Base-by-base conservation (phyloP, 2,329 filamentous ascomycete genomes). In the Fusarium burgessii region DNA sequence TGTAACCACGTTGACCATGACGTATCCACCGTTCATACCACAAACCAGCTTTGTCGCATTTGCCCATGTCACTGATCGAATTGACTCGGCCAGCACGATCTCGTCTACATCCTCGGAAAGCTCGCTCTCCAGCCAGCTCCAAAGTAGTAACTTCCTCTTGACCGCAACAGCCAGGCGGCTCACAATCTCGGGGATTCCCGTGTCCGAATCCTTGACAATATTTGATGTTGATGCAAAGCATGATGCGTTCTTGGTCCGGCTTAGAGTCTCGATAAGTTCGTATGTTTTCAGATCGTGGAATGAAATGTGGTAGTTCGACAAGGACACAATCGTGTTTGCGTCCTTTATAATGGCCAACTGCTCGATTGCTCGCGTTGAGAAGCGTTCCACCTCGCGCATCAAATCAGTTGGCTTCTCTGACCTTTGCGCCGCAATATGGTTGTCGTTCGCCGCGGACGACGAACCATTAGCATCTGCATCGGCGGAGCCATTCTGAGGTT, bases 111-210 rank as follows among this genome's bases (percentile, higher is more conserved):
- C 90, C 6, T 88, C 85, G 50, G 88, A 88, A 43, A 98, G 86
- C 83, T 98, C 96, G 84, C 94, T 96, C 79, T 97, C 95, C 76
- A 96, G 92, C 96, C 97, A 99, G 77, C 91, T 93, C 95, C 96
- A 99, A 59, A 98, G 82, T 66, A 98, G 80, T 56, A 99, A 86
- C 76, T 93, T 93, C 77, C 96, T 87, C 86, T 98, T 98, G 36
- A 98, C 93, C 7, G 94, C 94, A 14, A 99, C 95, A 10, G 94
- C 96, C 55, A 99, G 84, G 40, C 94, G 88, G 59, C 94, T 97
- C 71, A 98, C 95, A 60, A 99, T 97, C 73, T 95, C 93, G 2
- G 94, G 95, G 52, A 99, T 95, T 27, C 93, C 93, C 0, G 94
- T 97, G 52, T 90, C 89, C 9, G 90, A 84, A 80, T 99, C 96